A percentile compares a stretch with the other conserved stretches of the same genome.
Evolutionary conservation across 2,329 filamentous ascomycete species (phyloP).

Genomic region (Fusarium sp.): DNA sequence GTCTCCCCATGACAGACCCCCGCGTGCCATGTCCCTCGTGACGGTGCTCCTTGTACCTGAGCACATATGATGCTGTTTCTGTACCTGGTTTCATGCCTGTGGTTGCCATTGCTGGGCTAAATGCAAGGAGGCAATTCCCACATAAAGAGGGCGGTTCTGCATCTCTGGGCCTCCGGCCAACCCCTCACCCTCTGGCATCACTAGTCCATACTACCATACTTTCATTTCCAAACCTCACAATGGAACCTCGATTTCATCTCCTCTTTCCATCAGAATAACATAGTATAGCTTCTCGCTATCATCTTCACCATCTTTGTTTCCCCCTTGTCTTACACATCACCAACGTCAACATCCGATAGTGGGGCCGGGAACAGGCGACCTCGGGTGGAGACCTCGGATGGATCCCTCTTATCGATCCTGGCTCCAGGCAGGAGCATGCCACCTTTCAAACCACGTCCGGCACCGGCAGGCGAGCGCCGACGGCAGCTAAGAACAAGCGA

Average conservation of each 20-base stretch:
- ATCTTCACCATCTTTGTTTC: not conserved
- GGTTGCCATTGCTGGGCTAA: not conserved
- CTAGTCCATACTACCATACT: conserved; percentile 9
- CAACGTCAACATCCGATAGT: conserved; percentile 44
- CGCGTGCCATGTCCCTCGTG: conserved; percentile 35
- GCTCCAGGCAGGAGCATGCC: conserved; percentile 38
- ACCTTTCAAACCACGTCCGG: conserved; percentile 35
- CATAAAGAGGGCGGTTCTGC: conserved; percentile 41
- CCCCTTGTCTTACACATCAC: conserved; percentile 34
- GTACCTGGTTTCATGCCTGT: conserved; percentile 33
- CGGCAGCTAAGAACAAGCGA: not conserved
- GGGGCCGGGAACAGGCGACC: conserved; percentile 44
- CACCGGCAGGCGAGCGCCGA: conserved; percentile 32
- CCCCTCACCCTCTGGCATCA: conserved; percentile 9
- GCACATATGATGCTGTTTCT: conserved; percentile 15
- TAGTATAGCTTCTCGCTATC: conserved; percentile 24
- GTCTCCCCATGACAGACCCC: conserved; percentile 27
- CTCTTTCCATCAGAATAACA: not conserved
- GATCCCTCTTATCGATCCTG: conserved; percentile 35
- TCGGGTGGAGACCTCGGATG: conserved; percentile 38
- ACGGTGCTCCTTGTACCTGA: conserved; percentile 28
- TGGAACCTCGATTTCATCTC: not conserved
- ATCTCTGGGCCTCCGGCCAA: conserved; percentile 24
- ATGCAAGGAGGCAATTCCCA: conserved; percentile 33
- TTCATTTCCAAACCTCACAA: not conserved